Base-by-base conservation (phyloP, 139 green algal genomes). In the Chlorella ohadii region DNA sequence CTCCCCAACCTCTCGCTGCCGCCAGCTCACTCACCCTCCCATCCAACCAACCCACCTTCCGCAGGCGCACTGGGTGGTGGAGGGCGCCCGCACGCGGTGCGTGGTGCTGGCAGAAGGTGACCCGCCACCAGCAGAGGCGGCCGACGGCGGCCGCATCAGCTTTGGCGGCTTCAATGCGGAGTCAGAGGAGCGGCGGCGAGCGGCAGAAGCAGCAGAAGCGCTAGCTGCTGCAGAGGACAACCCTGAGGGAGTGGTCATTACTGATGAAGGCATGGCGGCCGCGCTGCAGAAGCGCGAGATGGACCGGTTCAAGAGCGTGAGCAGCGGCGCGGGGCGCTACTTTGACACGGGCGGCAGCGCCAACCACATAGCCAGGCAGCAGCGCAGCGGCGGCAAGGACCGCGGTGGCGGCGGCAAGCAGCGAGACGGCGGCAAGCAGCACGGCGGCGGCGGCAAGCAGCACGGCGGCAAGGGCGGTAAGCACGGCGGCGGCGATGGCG, bases 21-120 rank as follows among this genome's bases (percentile, higher is more conserved):
- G 66, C 59, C 59, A 22, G 20, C 33, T 77, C 19, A 17, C 4
- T 20, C 23, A 9, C 44, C 44, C 44, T 51, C 7, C 44, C 44
- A 9, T 19, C 12, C 4, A 6, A 3, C 25, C 22, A 20, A 15
- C 38, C 34, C 70, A 28, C 36, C 25, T 13, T 13, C 22, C 71
- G 70, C 80, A 85, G 80, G 80, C 80, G 51, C 80, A 79, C 56
- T 85, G 80, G 80, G 70, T 85, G 11, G 70, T 85, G 36, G 80
- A 85, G 38, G 80, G 80, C 0, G 67, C 80, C 11, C 55, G 56
- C 28, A 79, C 68, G 0, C 68, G 56, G 6, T 85, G 80, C 56
- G 28, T 85, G 7, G 80, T 85, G 36, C 36, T 85, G 23, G 68
- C 68, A 2, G 80, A 85, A n/a, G 68, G 68, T 0, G 80, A 85